Evolutionary conservation across 2,329 filamentous ascomycete genomes (phyloP).

Genomic region (Fusarium sublunatum): DNA sequence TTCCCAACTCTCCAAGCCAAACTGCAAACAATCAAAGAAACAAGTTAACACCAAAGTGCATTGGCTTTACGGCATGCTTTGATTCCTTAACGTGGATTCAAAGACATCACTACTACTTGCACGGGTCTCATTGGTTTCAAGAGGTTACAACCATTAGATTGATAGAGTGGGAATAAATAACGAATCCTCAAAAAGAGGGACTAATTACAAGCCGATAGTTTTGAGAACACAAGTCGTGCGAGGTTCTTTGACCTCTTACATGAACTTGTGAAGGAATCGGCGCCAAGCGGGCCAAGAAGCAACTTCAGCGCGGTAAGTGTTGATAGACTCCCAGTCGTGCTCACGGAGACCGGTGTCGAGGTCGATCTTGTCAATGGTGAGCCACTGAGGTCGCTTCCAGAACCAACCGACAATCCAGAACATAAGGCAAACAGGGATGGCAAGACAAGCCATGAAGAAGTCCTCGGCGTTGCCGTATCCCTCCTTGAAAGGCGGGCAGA

Average conservation of each 20-base stretch:
- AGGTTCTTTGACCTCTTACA: background rate
- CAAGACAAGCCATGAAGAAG: slow-evolving; percentile 67
- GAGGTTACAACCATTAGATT: slow-evolving; percentile 23
- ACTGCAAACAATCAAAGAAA: too few species aligned
- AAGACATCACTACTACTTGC: too few species aligned
- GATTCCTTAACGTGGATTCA: too few species aligned
- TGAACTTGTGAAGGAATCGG: slow-evolving; percentile 37
- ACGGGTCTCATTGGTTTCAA: background rate
- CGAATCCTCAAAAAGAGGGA: slow-evolving; percentile 12
- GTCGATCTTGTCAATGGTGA: slow-evolving; percentile 70
- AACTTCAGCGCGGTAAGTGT: slow-evolving; percentile 62
- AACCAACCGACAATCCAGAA: slow-evolving; percentile 68
- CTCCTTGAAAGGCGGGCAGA: slow-evolving; percentile 52
- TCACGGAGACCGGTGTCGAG: slow-evolving; percentile 73
- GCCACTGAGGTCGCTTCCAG: slow-evolving; percentile 74
- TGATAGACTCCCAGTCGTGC: slow-evolving; percentile 71
- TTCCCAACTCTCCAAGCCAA: too few species aligned
- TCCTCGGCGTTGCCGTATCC: slow-evolving; percentile 55
- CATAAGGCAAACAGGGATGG: slow-evolving; percentile 62
- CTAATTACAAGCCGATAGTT: slow-evolving; percentile 15
- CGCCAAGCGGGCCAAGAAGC: slow-evolving; percentile 63
- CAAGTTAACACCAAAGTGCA: too few species aligned
- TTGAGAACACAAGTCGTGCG: background rate
- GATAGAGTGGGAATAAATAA: slow-evolving; percentile 28
- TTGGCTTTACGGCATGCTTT: too few species aligned